Base-by-base conservation (phyloP, 345 rosid genomes). In the Corymbia maculata region DNA sequence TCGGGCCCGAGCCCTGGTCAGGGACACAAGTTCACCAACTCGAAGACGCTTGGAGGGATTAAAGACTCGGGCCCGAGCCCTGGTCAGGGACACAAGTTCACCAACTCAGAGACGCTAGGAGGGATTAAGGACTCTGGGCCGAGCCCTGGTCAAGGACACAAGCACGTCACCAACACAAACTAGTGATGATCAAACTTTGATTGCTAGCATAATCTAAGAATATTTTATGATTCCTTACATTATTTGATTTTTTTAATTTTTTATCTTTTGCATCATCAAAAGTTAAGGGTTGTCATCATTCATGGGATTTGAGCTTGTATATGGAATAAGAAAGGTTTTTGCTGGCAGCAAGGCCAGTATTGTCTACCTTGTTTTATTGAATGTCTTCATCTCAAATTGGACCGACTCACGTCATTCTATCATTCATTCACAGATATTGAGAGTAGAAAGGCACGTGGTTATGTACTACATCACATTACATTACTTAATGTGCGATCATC, bases 101-200 rank as follows among this genome's bases (percentile, higher is more conserved):
- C 42, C 42, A 36, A 4, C 42, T 36, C 42, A 4, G 42, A 36
- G 42, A 36, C 42, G 42, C 42, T 36, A 2, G 42, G 42, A 36
- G 42, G 42, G 42, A 36, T 36, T 36, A 36, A 36, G 42, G 42
- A 36, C 42, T 36, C 42, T 36, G 42, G 42, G 42, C 42, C 42
- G 42, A 36, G 42, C 42, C 42, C 92, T 10, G 89, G 90, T 1
- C 51, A n/a, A 3, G 92, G 92, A 59, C 89, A 91, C 68, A 21
- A 51, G n/a, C 66, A 57, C n/a, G 66, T 57, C 66, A 57, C 66
- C 13, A n/a, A n/a, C n/a, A 57, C 13, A 13, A 57, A 57, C n/a
- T n/a, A 9, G n/a, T 57, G n/a, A 57, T 10, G n/a, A 10, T n/a
- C 66, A 13, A 57, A 57, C n/a, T 24, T 57, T 9, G 52, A 45